Conservation (phyloP, 306 rosid species). For the Crotalaria pallida region DNA sequence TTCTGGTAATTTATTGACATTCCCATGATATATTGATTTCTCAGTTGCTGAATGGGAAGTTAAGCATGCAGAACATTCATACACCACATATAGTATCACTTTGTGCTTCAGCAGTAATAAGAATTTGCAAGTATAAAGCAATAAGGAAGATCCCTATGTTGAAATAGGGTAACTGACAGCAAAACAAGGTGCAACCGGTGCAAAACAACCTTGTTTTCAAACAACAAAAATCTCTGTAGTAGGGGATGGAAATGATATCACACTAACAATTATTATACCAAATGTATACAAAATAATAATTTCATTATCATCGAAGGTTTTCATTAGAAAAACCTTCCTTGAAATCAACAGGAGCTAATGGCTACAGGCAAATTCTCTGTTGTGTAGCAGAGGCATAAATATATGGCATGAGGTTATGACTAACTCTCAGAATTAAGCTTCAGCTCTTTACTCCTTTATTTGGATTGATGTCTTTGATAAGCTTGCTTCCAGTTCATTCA, state of each 20-base stretch:
- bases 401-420: background rate
- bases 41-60: background rate
- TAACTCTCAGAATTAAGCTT: constrained; percentile 27
- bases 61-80: background rate
- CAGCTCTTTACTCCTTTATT: constrained; percentile 45
- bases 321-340: background rate
- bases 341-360: background rate
- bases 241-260: background rate
- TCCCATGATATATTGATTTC: background rate
- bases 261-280: constrained; percentile 3
- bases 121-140: background rate
- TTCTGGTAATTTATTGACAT: background rate
- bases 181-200: background rate
- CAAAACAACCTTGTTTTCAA: background rate
- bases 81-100: background rate
- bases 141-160: background rate
- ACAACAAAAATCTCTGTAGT: background rate
- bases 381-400: background rate
- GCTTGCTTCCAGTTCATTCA: constrained; percentile 67
- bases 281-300: background rate
- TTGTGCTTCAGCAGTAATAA: background rate
- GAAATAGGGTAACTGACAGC: background rate
- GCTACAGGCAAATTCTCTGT: background rate
- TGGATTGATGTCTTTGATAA: constrained; percentile 51
- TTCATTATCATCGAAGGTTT: constrained; percentile 13